Evolutionary conservation across 2,329 filamentous ascomycete species (phyloP).

Genomic region (Hypoxylon sp.): DNA sequence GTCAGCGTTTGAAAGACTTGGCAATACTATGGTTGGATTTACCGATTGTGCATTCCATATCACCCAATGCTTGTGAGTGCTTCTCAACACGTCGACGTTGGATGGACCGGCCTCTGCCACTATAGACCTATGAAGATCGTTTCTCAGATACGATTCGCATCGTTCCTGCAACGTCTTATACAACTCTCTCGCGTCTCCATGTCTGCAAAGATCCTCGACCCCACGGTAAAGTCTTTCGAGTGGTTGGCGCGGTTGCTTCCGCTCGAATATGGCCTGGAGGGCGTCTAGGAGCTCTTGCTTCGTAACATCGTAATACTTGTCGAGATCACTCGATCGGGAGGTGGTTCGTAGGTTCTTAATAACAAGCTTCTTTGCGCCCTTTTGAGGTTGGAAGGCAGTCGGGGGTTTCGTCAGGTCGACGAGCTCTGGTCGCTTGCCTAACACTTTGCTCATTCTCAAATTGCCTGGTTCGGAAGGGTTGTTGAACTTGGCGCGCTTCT

Average conservation of each 20-base stretch:
- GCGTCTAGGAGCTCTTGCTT: conserved; percentile 82
- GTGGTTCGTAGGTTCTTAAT: conserved; percentile 88
- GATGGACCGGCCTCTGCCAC: conserved; percentile 65
- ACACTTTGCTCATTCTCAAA: conserved; percentile 50
- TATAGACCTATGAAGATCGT: conserved; percentile 69
- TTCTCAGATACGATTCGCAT: conserved; percentile 77
- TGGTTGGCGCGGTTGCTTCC: conserved; percentile 75
- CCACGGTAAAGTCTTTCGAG: conserved; percentile 90
- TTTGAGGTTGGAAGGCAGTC: conserved; percentile 76
- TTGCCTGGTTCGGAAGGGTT: conserved; percentile 32
- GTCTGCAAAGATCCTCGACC: conserved; percentile 91
- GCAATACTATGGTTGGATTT: conserved; percentile 52
- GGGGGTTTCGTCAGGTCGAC: conserved; percentile 64
- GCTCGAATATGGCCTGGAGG: conserved; percentile 79
- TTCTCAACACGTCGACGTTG: conserved; percentile 75
- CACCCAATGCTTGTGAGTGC: conserved; percentile 74
- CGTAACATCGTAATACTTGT: conserved; percentile 82
- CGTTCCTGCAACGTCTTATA: conserved; percentile 75
- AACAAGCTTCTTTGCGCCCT: conserved; percentile 86
- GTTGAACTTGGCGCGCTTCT: conserved; percentile 47
- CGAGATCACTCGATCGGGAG: conserved; percentile 72
- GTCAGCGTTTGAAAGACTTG: conserved; percentile 23
- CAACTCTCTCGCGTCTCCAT: conserved; percentile 78
- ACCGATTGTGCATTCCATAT: conserved; percentile 85
- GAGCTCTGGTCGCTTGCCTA: conserved; percentile 58